phyloP scores from a whole-genome alignment of 2,329 filamentous ascomycete genomes.

The Scleromitrula shiraiana region DNA sequence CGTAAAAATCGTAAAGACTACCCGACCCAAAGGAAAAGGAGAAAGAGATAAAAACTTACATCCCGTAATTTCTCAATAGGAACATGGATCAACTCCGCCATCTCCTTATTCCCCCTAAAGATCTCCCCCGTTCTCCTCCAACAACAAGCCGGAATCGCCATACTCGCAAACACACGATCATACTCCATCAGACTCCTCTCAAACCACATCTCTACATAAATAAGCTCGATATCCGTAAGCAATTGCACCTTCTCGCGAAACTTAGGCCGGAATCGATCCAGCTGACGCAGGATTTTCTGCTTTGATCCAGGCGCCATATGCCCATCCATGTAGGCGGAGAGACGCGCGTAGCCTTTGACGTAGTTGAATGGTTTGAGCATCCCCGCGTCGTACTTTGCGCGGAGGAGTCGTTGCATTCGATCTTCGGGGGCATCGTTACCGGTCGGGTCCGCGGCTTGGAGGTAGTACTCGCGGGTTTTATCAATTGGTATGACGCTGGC shows the following conservation, averaged over 20 bases:
- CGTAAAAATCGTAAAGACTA: too few species aligned
- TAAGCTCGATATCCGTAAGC: slow-evolving; percentile 86
- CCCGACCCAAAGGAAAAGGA: background rate
- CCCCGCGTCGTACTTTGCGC: slow-evolving; percentile 93
- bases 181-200: slow-evolving; percentile 95
- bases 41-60: slow-evolving; percentile 48
- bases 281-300: slow-evolving; percentile 82
- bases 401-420: slow-evolving; percentile 87
- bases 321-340: slow-evolving; percentile 86
- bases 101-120: slow-evolving; percentile 94
- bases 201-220: slow-evolving; percentile 99
- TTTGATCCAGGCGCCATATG: slow-evolving; percentile 77
- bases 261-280: slow-evolving; percentile 89
- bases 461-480: slow-evolving; percentile 81
- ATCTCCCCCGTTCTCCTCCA: slow-evolving; percentile 97
- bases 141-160: slow-evolving; percentile 96
- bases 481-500: slow-evolving; percentile 48
- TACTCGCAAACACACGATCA: slow-evolving; percentile 95
- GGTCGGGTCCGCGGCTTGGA: slow-evolving; percentile 91
- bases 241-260: slow-evolving; percentile 92
- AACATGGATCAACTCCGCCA: slow-evolving; percentile 92
- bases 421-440: slow-evolving; percentile 83
- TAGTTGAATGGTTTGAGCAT: slow-evolving; percentile 97
- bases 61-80: slow-evolving; percentile 86
- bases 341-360: slow-evolving; percentile 84